These are phyloP conservation scores for Halenospora varia DNA, from an alignment of 495 filamentous ascomycete genomes.

Conservation along the genomic window DNA sequence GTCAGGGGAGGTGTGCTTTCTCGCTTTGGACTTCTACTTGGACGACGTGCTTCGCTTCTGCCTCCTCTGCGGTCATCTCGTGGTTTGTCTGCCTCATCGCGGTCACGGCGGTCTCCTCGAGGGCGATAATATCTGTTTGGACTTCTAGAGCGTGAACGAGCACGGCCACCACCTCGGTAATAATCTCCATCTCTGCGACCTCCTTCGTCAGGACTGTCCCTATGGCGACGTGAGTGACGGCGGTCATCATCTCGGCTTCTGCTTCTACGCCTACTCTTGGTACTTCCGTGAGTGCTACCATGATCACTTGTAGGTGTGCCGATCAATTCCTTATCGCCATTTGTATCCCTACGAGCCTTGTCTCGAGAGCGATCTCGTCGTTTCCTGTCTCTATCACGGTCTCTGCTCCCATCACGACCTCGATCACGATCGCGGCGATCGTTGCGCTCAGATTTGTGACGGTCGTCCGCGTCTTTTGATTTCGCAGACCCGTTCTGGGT, in stretches of 20 bases:
- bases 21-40: constrained; percentile 47
- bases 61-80: constrained; percentile 45
- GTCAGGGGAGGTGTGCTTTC: constrained; percentile 61
- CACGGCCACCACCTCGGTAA: constrained; percentile 67
- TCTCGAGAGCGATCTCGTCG: constrained; percentile 65
- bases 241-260: constrained; percentile 77
- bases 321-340: constrained; percentile 54
- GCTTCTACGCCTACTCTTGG: constrained; percentile 80
- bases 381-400: constrained; percentile 57
- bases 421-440: constrained; percentile 40
- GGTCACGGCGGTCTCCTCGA: constrained; percentile 48
- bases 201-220: constrained; percentile 58
- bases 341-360: constrained; percentile 48
- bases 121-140: constrained; percentile 77
- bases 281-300: constrained; percentile 75
- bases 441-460: constrained; percentile 49
- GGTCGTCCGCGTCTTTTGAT: constrained; percentile 54
- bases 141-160: constrained; percentile 71
- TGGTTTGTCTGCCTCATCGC: constrained; percentile 42
- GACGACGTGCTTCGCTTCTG: constrained; percentile 46
- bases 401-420: constrained; percentile 45
- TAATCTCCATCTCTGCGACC: constrained; percentile 67
- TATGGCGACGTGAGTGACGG: constrained; percentile 75
- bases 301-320: constrained; percentile 74
- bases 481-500: constrained; percentile 49